Evolutionary conservation across 129 eudicot genomes (phyloP).

Genomic region (Glebionis coronaria): DNA sequence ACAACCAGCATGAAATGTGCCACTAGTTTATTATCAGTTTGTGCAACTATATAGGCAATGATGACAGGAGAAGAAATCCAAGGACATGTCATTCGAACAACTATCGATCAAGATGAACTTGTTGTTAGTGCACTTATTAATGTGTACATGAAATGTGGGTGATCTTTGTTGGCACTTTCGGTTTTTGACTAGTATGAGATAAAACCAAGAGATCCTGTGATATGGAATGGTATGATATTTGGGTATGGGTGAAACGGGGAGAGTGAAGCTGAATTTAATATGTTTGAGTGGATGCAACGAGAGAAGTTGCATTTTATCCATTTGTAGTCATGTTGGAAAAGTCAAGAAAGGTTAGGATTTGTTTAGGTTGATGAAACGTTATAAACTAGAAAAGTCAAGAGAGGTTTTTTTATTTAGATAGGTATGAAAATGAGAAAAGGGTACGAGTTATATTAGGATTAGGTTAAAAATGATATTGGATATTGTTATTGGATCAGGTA

Average conservation of each 20-base stretch:
- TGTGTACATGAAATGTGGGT: constrained; percentile 84
- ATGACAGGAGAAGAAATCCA: constrained; percentile 67
- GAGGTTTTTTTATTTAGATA: too few relatives aligned
- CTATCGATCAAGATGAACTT: constrained; percentile 46
- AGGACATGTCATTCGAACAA: constrained; percentile 42
- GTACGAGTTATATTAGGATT: too few relatives aligned
- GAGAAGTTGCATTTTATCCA: constrained; percentile 49
- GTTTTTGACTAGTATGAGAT: constrained; percentile 47
- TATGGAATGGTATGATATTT: constrained; percentile 93
- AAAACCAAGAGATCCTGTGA: constrained; percentile 58
- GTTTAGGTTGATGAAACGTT: constrained; percentile 42
- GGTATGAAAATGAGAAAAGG: too few relatives aligned
- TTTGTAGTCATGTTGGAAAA: constrained; percentile 70
- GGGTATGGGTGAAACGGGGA: constrained; percentile 78
- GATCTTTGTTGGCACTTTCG: constrained; percentile 33
- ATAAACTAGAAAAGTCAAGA: constrained; percentile 15
- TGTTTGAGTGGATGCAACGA: constrained; percentile 57
- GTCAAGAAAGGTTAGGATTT: constrained; percentile 50
- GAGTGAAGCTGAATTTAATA: constrained; percentile 51
- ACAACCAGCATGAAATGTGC: constrained; percentile 39
- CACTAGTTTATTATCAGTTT: constrained; percentile 61
- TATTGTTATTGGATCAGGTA: too few relatives aligned
- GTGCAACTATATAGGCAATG: constrained; percentile 43
- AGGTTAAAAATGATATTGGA: too few relatives aligned
- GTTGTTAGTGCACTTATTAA: constrained; percentile 59